These are phyloP conservation scores for Pezicula carpinea DNA, from an alignment of 2,329 filamentous ascomycete genomes.

Conservation along the genomic window DNA sequence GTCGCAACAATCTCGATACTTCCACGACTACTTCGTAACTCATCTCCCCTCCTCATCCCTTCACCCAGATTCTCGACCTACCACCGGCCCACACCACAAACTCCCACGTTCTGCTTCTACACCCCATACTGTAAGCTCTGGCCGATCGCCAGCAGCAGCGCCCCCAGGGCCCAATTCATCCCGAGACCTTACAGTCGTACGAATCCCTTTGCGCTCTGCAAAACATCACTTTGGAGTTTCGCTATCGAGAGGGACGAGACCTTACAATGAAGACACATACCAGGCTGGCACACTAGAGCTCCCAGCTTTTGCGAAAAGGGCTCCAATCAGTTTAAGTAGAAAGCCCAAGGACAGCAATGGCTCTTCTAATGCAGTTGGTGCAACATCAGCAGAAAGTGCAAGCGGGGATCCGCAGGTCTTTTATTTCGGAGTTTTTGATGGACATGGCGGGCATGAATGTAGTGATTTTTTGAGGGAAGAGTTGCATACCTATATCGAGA, in stretches of 20 bases:
- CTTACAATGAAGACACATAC: constrained; percentile 90
- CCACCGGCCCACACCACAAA: constrained; percentile 69
- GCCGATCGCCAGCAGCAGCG: constrained; percentile 52
- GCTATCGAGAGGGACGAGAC: constrained; percentile 73
- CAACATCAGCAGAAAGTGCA: constrained; percentile 67
- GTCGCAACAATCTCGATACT: constrained; percentile 33
- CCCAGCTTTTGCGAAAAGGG: constrained; percentile 83
- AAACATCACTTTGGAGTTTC: constrained; percentile 93
- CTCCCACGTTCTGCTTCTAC: constrained; percentile 80
- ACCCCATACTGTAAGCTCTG: constrained; percentile 60
- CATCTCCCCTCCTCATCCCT: constrained; percentile 90
- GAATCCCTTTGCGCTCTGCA: constrained; percentile 86
- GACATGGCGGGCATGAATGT: constrained; percentile 87
- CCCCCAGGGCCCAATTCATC: constrained; percentile 54
- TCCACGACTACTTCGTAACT: constrained; percentile 97
- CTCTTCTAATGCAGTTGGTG: constrained; percentile 40
- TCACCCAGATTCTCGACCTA: constrained; percentile 73
- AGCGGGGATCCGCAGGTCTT: constrained; percentile 93
- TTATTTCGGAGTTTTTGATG: constrained; percentile 96
- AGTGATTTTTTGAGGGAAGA: constrained; percentile 80
- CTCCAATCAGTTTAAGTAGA: constrained; percentile 55
- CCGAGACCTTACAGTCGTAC: constrained; percentile 85
- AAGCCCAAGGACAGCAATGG: constrained; percentile 4
- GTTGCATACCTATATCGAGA: constrained; percentile 84
- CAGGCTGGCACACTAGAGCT: constrained; percentile 92